A percentile compares a stretch with the other conserved stretches of the same genome.
Conservation (phyloP, 164 flowering plant genomes). For the Nymphaea thermarum region DNA sequence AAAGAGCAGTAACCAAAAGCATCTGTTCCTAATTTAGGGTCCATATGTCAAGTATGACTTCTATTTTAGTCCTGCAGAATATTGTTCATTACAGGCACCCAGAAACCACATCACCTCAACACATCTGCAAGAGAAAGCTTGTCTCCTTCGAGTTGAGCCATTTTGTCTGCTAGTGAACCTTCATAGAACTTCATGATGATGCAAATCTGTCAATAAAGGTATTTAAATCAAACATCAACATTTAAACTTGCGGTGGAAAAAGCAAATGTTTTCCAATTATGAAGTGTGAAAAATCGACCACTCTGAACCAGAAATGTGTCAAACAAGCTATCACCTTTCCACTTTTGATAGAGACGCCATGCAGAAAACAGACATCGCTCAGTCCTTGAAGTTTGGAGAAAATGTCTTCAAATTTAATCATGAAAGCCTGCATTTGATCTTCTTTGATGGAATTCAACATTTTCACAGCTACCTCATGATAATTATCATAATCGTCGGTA, state of each 20-base stretch:
- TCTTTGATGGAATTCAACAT: conserved; percentile 60
- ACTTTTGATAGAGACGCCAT: conserved; percentile 52
- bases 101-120: conserved; percentile 40
- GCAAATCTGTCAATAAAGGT: conserved; percentile 37
- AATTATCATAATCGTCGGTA: conserved; percentile 52
- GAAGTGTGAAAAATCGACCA: not conserved
- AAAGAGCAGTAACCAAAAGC: too few relatives aligned
- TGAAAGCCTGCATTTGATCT: conserved; percentile 26
- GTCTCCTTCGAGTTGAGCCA: conserved; percentile 63
- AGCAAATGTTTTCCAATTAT: not conserved
- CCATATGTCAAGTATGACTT: too few relatives aligned
- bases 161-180: conserved; percentile 73
- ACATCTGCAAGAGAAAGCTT: conserved; percentile 56
- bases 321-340: conserved; percentile 38
- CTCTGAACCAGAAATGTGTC: not conserved
- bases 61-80: too few relatives aligned
- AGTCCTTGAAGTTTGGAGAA: conserved; percentile 38
- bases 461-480: conserved; percentile 85
- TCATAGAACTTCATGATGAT: conserved; percentile 79
- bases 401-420: conserved; percentile 39
- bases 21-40: too few relatives aligned
- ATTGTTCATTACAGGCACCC: too few relatives aligned
- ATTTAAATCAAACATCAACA: not conserved
- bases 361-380: conserved; percentile 48
- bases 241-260: not conserved